These are phyloP conservation scores for Noccaea caerulescens DNA, from an alignment of 345 rosid species.

Conservation along the genomic window DNA sequence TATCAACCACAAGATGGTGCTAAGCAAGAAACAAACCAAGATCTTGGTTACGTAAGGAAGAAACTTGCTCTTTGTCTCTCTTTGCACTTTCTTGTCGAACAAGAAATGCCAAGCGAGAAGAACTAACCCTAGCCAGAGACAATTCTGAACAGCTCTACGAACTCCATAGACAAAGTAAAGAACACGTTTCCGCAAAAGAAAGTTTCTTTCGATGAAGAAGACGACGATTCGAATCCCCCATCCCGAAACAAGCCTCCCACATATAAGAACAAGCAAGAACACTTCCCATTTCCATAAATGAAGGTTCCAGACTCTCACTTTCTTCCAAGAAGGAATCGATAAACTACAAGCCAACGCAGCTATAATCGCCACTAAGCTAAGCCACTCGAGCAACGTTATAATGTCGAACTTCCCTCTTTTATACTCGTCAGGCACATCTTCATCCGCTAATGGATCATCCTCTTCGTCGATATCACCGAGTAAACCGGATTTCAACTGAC, in stretches of 20 bases:
- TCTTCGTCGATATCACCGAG: slow-evolving; percentile 57
- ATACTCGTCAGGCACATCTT: slow-evolving; percentile 78
- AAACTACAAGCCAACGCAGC: slow-evolving; percentile 61
- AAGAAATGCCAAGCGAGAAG: slow-evolving; percentile 71
- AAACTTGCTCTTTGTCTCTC: slow-evolving; percentile 38
- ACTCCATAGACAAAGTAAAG: slow-evolving; percentile 88
- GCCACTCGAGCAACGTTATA: slow-evolving; percentile 66
- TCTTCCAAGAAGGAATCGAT: slow-evolving; percentile 44
- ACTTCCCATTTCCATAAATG: slow-evolving; percentile 90
- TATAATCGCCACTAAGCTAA: slow-evolving; percentile 59
- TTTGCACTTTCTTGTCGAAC: slow-evolving; percentile 61
- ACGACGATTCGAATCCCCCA: slow-evolving; percentile 84
- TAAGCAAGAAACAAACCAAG: slow-evolving; percentile 67
- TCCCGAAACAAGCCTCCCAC: slow-evolving; percentile 84
- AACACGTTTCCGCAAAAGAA: slow-evolving; percentile 68
- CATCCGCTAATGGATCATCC: slow-evolving; percentile 66
- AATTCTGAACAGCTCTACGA: slow-evolving; percentile 78
- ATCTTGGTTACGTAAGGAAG: slow-evolving; percentile 67
- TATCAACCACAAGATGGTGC: slow-evolving; percentile 73
- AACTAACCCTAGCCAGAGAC: slow-evolving; percentile 79
- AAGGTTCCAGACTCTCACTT: slow-evolving; percentile 54
- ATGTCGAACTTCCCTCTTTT: slow-evolving; percentile 47
- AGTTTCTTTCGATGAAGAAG: slow-evolving; percentile 79
- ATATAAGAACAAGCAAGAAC: slow-evolving; percentile 70
- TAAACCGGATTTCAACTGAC: slow-evolving; percentile 57